Conservation (phyloP, 2,329 filamentous ascomycete species). For the Monilinia fructigena region DNA sequence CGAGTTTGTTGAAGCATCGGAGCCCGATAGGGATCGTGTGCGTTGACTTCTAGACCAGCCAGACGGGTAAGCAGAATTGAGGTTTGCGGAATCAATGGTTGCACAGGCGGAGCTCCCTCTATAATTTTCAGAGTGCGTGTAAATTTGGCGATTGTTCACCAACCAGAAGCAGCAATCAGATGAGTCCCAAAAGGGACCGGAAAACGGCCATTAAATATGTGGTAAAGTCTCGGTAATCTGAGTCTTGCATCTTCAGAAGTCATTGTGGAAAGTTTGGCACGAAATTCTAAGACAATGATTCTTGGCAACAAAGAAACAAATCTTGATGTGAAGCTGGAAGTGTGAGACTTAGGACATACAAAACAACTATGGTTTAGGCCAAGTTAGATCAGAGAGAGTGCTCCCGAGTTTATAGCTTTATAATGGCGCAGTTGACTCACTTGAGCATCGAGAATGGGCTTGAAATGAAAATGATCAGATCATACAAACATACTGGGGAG, state of each 20-base stretch:
- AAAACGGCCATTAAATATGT: neutral
- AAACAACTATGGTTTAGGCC: neutral
- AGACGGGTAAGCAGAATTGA: conserved; percentile 17
- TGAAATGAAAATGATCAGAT: neutral
- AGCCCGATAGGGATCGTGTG: conserved; percentile 14
- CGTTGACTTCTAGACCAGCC: conserved; percentile 18
- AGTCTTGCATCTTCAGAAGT: neutral
- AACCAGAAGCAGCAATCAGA: conserved; percentile 18
- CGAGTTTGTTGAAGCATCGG: neutral
- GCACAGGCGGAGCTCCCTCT: conserved; percentile 22
- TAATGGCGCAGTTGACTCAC: conserved; percentile 13
- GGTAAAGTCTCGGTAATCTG: conserved; percentile 7
- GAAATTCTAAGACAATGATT: neutral
- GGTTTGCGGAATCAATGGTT: conserved; percentile 18
- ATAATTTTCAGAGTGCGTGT: conserved; percentile 19
- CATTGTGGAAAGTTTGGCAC: conserved; percentile 1
- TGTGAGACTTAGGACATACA: neutral
- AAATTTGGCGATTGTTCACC: conserved; percentile 21
- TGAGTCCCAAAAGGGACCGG: conserved; percentile 22
- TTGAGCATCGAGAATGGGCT: neutral
- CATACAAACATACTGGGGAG: conserved; percentile 4
- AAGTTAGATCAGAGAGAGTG: neutral
- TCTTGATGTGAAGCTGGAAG: neutral
- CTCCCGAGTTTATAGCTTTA: conserved; percentile 12
- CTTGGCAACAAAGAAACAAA: neutral